Base-by-base conservation (phyloP, 1,284 basidiomycete genomes). In the Salmacisia buchloeana region DNA sequence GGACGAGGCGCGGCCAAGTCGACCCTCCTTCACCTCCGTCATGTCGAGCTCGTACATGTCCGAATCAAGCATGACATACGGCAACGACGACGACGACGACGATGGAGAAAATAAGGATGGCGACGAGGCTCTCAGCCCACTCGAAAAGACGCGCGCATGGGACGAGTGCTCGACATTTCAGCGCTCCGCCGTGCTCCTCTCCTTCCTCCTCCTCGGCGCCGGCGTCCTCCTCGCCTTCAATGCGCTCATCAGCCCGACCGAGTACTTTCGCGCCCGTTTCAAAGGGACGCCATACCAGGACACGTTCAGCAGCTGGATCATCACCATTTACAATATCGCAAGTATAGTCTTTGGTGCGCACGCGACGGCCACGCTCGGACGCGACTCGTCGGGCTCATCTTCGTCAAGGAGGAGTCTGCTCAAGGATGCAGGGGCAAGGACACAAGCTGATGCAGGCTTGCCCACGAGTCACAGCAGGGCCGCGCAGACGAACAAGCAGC, bases 231-330 rank as follows among this genome's bases (percentile, higher is more conserved):
- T 62, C 25, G 23, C 36, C 58, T 59, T 57, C 68, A 77, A 77
- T 64, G 69, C 74, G 15, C 63, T 77, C 58, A 75, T 77, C 60
- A 77, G 74, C 5, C 73, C 75, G 0, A 66, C 75, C 39, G 75
- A 77, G 59, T 77, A 75, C 66, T 77, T 71, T 35, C 67, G 75
- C 27, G 64, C 67, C 21, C 63, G 70, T 0, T 69, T 77, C 31
- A 64, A 69, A 5, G 45, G 35, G 0, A 72, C 72, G 0, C 60
- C 63, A 1, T 69, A 67, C 18, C 65, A 68, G 35, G 68, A 67
- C 35, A 72, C 63, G 2, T 74, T 77, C 63, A 71, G 67, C 64
- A 71, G 68, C 65, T 77, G 74, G 71, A 74, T 75, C 64, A 60
- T 68, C 13, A 66, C 71, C 15, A 68, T 64, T 12, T 75, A 74